These are phyloP conservation scores for Elsinoe ampelina DNA, from an alignment of 2,329 filamentous ascomycete genomes.

Conservation along the genomic window DNA sequence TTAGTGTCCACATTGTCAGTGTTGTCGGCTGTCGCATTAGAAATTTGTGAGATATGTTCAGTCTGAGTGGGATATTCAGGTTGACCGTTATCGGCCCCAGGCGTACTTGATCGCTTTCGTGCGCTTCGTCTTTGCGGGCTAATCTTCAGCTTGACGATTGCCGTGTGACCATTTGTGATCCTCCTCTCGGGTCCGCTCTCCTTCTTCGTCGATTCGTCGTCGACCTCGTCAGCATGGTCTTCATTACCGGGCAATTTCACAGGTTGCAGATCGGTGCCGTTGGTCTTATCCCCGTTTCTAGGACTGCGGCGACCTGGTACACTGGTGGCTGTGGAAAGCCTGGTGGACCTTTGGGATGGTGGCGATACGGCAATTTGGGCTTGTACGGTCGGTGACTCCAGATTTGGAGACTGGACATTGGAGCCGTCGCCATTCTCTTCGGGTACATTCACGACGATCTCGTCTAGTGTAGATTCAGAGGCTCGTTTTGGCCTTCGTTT, in stretches of 20 bases:
- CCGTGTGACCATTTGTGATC: background rate
- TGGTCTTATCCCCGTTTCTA: background rate
- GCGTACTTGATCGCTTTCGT: background rate
- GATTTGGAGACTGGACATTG: background rate
- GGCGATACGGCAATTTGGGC: background rate
- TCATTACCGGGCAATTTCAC: too few species aligned
- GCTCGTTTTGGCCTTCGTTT: constrained; percentile 13
- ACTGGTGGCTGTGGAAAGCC: background rate
- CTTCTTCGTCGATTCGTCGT: too few species aligned
- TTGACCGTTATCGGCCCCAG: background rate
- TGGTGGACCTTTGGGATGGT: background rate
- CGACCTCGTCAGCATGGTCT: too few species aligned
- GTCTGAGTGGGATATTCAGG: background rate
- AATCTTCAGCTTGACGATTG: background rate
- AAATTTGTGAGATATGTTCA: background rate
- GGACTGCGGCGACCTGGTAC: background rate
- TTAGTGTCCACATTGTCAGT: background rate
- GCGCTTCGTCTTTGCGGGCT: background rate
- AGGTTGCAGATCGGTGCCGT: background rate
- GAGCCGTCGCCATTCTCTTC: background rate
- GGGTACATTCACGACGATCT: constrained; percentile 10
- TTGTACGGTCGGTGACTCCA: background rate
- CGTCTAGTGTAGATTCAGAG: constrained; percentile 11
- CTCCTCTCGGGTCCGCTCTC: background rate
- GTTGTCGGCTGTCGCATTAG: background rate